Base-by-base conservation (phyloP, 306 rosid species). In the Begonia loranthoides region DNA sequence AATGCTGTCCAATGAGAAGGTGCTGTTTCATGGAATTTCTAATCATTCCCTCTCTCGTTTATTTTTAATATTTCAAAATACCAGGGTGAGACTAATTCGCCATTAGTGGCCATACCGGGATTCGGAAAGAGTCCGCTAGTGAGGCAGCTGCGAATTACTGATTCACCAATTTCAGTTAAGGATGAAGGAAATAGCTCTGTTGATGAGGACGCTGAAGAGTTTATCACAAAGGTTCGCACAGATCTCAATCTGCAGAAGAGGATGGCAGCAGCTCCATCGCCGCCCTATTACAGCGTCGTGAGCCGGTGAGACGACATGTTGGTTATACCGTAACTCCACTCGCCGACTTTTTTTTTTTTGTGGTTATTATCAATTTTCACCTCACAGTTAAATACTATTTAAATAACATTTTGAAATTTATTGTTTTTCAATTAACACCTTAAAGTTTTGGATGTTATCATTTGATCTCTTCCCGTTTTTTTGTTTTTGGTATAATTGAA, bases 81-180 rank as follows among this genome's bases (percentile, higher is more conserved):
- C 36, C 36, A 28, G 36, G 36, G 9, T 3, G 36, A 28, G 9
- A 74, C 60, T 7, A 79, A 74, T 4, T 85, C 97, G 43, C 95
- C 97, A 15, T 12, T 76, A 19, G 76, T 73, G 36, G 33, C 68
- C 17, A 55, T 80, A 15, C 87, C 97, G 2, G 95, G 84, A 54
- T 88, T 84, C 28, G 95, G 83, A 13, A 79, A 78, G 41, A 89
- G 94, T 0, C 36, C 36, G 9, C 2, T 68, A 34, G 87, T 75
- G 19, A 80, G 67, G 68, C 76, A 82, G 54, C 48, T 74, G 10
- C 64, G 84, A 43, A 56, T 81, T 5, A 77, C 90, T 0, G 90
- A 81, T 54, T 81, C 90, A 0, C 90, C 90, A 10, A 77, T 81
- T 17, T 82, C 90, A 8, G 1, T 72, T 11, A 81, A 51, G 51